Evolutionary conservation across 1,284 basidiomycete species (phyloP).

Genomic region (Phaffia rhodozyma): DNA sequence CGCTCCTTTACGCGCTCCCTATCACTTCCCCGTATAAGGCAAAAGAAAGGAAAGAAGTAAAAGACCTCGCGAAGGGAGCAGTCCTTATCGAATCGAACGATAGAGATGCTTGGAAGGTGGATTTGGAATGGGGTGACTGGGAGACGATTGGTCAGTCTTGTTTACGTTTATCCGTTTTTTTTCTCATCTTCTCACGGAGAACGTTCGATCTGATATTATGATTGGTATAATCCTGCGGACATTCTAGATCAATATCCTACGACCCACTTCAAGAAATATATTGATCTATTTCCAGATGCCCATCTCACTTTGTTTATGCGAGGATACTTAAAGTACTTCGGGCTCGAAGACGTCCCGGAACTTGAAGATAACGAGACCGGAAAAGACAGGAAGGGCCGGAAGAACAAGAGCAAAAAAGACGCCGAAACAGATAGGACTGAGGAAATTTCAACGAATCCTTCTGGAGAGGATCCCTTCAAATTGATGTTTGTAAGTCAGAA

Average conservation of each 20-base stretch:
- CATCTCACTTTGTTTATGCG: slow-evolving; percentile 48
- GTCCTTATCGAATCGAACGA: slow-evolving; percentile 63
- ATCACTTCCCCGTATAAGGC: slow-evolving; percentile 16
- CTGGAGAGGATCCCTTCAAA: slow-evolving; percentile 38
- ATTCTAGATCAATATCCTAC: slow-evolving; percentile 52
- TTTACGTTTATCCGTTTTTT: slow-evolving; percentile 7
- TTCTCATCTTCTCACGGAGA: slow-evolving; percentile 11
- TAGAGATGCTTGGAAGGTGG: slow-evolving; percentile 64
- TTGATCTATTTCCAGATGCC: slow-evolving; percentile 53
- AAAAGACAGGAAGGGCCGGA: slow-evolving; percentile 18
- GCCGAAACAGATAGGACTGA: not conserved
- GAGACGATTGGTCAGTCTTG: slow-evolving; percentile 49
- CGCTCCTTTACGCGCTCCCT: slow-evolving; percentile 11
- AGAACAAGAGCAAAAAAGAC: slow-evolving; percentile 22
- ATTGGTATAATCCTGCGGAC: not conserved
- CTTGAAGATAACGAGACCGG: slow-evolving; percentile 35
- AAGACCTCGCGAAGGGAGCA: slow-evolving; percentile 56
- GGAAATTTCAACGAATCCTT: not conserved
- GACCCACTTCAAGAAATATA: slow-evolving; percentile 50
- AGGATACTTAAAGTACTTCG: slow-evolving; percentile 55
- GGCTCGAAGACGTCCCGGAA: slow-evolving; percentile 40
- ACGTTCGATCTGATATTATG: not conserved
- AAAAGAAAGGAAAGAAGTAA: slow-evolving; percentile 52
- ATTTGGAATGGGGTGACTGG: slow-evolving; percentile 63
- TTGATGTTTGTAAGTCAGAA: slow-evolving; percentile 22